These are phyloP conservation scores for Glycyrrhiza uralensis DNA, from an alignment of 306 rosid species.

Conservation along the genomic window DNA sequence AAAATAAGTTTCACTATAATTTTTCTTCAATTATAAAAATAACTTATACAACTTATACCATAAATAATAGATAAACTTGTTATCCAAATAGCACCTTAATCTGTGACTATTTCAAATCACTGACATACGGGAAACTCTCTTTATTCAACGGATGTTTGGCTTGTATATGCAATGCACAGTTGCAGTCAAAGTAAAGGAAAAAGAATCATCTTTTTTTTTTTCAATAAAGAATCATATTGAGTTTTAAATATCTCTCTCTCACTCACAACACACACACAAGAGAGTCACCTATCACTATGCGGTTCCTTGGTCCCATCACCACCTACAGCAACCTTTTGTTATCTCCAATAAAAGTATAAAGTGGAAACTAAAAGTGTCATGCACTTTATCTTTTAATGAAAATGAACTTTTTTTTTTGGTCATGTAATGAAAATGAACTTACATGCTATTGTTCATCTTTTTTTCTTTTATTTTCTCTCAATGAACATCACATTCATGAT, in stretches of 20 bases:
- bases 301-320: slow-evolving; percentile 43
- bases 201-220: neutral
- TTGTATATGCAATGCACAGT: neutral
- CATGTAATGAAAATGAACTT: slow-evolving; percentile 41
- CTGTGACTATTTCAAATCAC: too few species aligned
- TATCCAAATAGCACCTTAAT: too few species aligned
- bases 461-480: neutral
- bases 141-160: neutral
- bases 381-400: slow-evolving; percentile 36
- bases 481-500: slow-evolving; percentile 10
- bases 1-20: too few species aligned
- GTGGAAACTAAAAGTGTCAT: slow-evolving; percentile 29
- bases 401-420: slow-evolving; percentile 39
- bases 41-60: too few species aligned
- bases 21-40: too few species aligned
- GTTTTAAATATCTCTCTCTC: slow-evolving; percentile 2
- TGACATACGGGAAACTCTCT: too few species aligned
- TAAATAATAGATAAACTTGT: too few species aligned
- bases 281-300: slow-evolving; percentile 20
- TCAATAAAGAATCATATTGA: neutral
- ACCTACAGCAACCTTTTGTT: slow-evolving; percentile 41
- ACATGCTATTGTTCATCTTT: neutral
- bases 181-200: slow-evolving; percentile 28
- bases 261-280: neutral
- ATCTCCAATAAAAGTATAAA: slow-evolving; percentile 49